phyloP scores from a whole-genome alignment of 1,284 basidiomycete species.

The Leccinum colubrinum region DNA sequence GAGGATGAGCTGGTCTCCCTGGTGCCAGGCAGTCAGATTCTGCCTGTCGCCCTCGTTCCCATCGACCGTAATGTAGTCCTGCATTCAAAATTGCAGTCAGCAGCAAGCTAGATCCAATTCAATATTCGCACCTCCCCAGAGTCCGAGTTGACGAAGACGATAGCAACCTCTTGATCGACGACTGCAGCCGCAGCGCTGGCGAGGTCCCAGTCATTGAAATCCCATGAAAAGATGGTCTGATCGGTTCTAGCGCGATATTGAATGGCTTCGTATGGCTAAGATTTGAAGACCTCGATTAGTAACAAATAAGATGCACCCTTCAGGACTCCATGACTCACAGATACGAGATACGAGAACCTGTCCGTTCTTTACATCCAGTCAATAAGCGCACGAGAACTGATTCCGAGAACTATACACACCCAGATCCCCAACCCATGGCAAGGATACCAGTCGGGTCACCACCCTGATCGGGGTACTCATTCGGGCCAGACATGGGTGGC shows the following conservation, averaged over 20 bases:
- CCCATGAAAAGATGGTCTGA: constrained; percentile 36
- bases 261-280: constrained; percentile 41
- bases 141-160: constrained; percentile 41
- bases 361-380: constrained; percentile 29
- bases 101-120: not conserved
- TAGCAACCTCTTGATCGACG: constrained; percentile 29
- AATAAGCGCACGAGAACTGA: not conserved
- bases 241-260: constrained; percentile 32
- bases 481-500: constrained; percentile 53
- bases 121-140: constrained; percentile 35
- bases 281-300: not conserved
- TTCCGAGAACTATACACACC: constrained; percentile 26
- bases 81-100: constrained; percentile 13
- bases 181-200: constrained; percentile 27
- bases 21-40: constrained; percentile 57
- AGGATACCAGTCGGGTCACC: constrained; percentile 53
- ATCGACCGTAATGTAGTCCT: constrained; percentile 54
- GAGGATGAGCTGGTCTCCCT: constrained; percentile 46
- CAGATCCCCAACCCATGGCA: constrained; percentile 66
- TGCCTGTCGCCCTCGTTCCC: constrained; percentile 45
- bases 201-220: constrained; percentile 36
- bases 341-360: constrained; percentile 38
- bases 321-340: constrained; percentile 26
- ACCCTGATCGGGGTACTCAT: constrained; percentile 50
- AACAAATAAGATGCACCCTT: not conserved